Evolutionary conservation across 2,329 filamentous ascomycete species (phyloP), one percentile per base, ranked within the genome.

Genomic region (Colletotrichum sp.): DNA sequence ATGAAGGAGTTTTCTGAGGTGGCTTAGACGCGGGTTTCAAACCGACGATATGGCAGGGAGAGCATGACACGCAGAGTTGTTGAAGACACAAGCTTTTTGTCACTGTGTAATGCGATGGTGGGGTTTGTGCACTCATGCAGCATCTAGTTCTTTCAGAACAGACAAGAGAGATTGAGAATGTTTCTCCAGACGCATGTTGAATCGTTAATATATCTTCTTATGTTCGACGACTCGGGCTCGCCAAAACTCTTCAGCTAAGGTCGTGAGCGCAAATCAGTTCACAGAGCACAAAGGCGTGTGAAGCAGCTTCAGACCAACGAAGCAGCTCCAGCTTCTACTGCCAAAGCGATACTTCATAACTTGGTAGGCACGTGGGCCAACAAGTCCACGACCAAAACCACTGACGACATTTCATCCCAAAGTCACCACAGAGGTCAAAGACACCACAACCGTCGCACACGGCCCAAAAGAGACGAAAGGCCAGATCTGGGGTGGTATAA

Each of bases 211-310:
- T 21, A 1, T 21, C n/a, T 52, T 8, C 12, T 52, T 10, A 3
- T 52, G 6, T 13, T 21, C 4, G 43, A 21, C n/a, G 1, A 5
- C 43, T 21, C 1, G n/a, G 0, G 43, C 1, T 21, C 10, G n/a
- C 18, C 10, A 21, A 1, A 48, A 0, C 43, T 8, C 2, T 48
- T 13, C n/a, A 52, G n/a, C 43, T 0, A 1, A 52, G 0, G 13
- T 5, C 4, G 43, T 8, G 43, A 52, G 43, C 6, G 3, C 43
- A 52, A 8, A 7, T n/a, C 18, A 48, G 10, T 52, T 13, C 43
- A 13, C n/a, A 13, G 6, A 52, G 43, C 12, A 13, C 43, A n/a
- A 21, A n/a, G n/a, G n/a, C n/a, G n/a, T n/a, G n/a, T n/a, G n/a
- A n/a, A n/a, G n/a, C 7, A 21, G 5, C 43, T 4, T 13, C n/a